Evolutionary conservation across 192 early-diverging fungal genomes (phyloP).

Genomic region (Lunasporangiospora selenospora): DNA sequence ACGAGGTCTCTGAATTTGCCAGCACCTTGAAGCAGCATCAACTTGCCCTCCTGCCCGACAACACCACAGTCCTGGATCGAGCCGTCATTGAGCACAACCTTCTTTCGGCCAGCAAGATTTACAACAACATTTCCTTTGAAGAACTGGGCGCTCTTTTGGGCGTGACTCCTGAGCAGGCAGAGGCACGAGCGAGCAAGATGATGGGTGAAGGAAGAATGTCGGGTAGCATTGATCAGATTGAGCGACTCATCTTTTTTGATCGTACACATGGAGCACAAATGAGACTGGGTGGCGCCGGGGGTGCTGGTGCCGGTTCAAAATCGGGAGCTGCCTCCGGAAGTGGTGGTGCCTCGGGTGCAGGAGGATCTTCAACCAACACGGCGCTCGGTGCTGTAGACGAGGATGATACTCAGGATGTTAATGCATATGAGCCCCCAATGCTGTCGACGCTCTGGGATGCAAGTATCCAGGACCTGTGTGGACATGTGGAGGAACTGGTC

Average conservation of each 20-base stretch:
- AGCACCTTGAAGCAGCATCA: constrained; percentile 80
- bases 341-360: constrained; percentile 19
- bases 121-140: constrained; percentile 90
- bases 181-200: constrained; percentile 86
- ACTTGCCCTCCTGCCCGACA: constrained; percentile 72
- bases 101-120: constrained; percentile 87
- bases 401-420: constrained; percentile 34
- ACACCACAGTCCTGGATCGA: constrained; percentile 84
- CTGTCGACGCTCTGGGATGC: constrained; percentile 61
- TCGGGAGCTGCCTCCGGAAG: constrained; percentile 19
- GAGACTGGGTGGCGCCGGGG: constrained; percentile 27
- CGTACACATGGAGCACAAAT: constrained; percentile 54
- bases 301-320: constrained; percentile 25
- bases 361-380: constrained; percentile 29
- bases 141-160: constrained; percentile 83
- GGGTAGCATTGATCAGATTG: constrained; percentile 93
- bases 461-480: constrained; percentile 63
- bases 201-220: constrained; percentile 89
- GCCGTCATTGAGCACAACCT: constrained; percentile 97
- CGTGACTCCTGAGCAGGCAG: constrained; percentile 82
- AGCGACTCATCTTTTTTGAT: constrained; percentile 84
- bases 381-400: constrained; percentile 26
- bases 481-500: constrained; percentile 63
- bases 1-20: constrained; percentile 84
- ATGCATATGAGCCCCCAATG: constrained; percentile 46